These are phyloP conservation scores for Mycosphaerella arachidis DNA, from an alignment of 2,329 filamentous ascomycete species.

Conservation along the genomic window DNA sequence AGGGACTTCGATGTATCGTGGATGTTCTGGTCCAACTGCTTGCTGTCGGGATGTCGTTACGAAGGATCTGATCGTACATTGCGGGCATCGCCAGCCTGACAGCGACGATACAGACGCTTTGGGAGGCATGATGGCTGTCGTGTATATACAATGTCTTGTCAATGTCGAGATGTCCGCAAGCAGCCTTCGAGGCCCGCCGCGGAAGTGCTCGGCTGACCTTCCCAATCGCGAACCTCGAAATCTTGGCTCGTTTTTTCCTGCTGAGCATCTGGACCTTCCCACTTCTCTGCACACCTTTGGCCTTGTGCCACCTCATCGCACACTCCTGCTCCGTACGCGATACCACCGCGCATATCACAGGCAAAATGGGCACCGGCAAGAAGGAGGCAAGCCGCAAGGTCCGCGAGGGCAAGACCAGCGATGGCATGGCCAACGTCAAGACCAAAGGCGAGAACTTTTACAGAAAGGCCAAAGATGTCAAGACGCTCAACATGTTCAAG, in stretches of 20 bases:
- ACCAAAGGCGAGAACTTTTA: constrained; percentile 99
- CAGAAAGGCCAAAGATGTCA: constrained; percentile 78
- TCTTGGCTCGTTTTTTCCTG: constrained; percentile 6
- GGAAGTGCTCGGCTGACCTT: constrained; percentile 1
- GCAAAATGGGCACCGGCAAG: constrained; percentile 79
- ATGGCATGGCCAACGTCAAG: constrained; percentile 88
- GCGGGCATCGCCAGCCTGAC: constrained; percentile 33
- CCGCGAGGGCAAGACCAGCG: constrained; percentile 77
- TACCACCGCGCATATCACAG: not conserved
- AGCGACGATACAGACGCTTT: constrained; percentile 32
- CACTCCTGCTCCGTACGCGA: not conserved
- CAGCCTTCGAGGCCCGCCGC: not conserved
- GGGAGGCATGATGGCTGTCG: constrained; percentile 37
- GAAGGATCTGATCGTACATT: constrained; percentile 39
- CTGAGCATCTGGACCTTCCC: constrained; percentile 2
- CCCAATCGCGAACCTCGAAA: not conserved
- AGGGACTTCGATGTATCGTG: constrained; percentile 79
- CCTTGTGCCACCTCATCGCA: constrained; percentile 6
- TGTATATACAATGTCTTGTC: not conserved
- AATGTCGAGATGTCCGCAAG: not conserved
- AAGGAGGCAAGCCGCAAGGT: constrained; percentile 80
- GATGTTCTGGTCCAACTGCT: constrained; percentile 74
- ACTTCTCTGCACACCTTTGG: constrained; percentile 5
- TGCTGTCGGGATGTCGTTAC: constrained; percentile 42
- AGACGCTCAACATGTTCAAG: constrained; percentile 84